Evolutionary conservation across 2,329 filamentous ascomycete species (phyloP).

Genomic region (Chalara sp.): DNA sequence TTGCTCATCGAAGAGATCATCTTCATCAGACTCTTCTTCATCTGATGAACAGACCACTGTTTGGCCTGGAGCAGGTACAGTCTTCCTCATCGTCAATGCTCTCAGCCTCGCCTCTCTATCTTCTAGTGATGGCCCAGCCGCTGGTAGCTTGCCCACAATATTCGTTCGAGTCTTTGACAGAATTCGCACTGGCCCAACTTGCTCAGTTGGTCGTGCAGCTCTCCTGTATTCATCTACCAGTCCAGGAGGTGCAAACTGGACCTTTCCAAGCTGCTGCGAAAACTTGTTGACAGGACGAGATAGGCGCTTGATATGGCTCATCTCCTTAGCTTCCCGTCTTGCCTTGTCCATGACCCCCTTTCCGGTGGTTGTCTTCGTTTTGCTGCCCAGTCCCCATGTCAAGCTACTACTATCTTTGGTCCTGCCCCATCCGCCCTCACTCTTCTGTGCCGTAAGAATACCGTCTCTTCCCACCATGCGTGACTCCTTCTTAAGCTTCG

Average conservation of each 20-base stretch:
- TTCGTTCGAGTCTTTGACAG: constrained; percentile 25
- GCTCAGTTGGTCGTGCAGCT: constrained; percentile 28
- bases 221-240: constrained; percentile 48
- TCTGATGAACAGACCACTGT: constrained; percentile 19
- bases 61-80: constrained; percentile 2
- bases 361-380: constrained; percentile 44
- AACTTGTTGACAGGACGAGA: constrained; percentile 33
- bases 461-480: constrained; percentile 28
- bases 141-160: constrained; percentile 7
- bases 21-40: constrained; percentile 17
- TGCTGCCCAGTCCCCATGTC: constrained; percentile 40
- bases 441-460: constrained; percentile 22
- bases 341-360: constrained; percentile 50
- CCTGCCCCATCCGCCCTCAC: constrained; percentile 18
- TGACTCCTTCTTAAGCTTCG: constrained; percentile 33
- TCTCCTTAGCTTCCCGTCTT: constrained; percentile 48
- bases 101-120: constrained; percentile 29
- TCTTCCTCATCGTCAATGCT: constrained; percentile 16
- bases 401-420: constrained; percentile 29
- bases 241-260: constrained; percentile 42
- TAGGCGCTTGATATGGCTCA: constrained; percentile 41
- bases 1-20: constrained; percentile 21
- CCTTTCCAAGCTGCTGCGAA: constrained; percentile 25
- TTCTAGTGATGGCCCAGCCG: constrained; percentile 21
- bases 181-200: constrained; percentile 15